Evolutionary conservation across 768 basidiomycete species (phyloP), one percentile per base, ranked within the genome.

Genomic region (Mycena alexandri): DNA sequence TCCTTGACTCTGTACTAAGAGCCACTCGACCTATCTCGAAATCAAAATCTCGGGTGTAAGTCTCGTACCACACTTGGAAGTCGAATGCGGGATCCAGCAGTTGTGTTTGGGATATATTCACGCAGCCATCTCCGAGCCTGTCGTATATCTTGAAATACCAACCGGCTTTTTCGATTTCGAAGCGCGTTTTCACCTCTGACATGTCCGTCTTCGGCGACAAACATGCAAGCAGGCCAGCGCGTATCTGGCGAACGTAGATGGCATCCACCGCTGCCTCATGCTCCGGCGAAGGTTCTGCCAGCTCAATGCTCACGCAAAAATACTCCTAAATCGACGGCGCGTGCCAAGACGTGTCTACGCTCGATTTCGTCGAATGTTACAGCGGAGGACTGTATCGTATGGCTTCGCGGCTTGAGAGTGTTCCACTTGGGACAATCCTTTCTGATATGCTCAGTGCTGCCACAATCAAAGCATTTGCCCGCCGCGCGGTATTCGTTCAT

Each of bases 341-440:
- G 34, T 41, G 25, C 54, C 50, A 43, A 38, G 13, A 22, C 25
- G 21, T 51, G 48, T 11, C 38, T 17, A 24, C 42, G 34, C 41
- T 54, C 61, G 14, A 51, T 38, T 17, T 54, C 33, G 16, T 22
- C 61, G 22, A 63, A 48, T 7, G 61, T 22, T 16, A 44, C 41
- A 14, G 61, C 33, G 17, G 6, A 14, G 21, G 47, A 51, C 19
- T 14, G n/a, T 42, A 25, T n/a, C 25, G 9, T 53, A 29, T 4
- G 22, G 17, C 10, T 55, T 55, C 53, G 34, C 4, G 61, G 61
- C 36, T 54, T 63, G 11, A 63, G 21, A 11, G 11, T 2, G 34
- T 63, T 63, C 50, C 29, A 16, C 25, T 48, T 5, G 5, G 57
- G 65, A 33, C 57, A 66, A 36, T 66, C 65, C 22, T 66, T 66